phyloP scores from a whole-genome alignment of 306 rosid species.

The Phaseolus lunatus region DNA sequence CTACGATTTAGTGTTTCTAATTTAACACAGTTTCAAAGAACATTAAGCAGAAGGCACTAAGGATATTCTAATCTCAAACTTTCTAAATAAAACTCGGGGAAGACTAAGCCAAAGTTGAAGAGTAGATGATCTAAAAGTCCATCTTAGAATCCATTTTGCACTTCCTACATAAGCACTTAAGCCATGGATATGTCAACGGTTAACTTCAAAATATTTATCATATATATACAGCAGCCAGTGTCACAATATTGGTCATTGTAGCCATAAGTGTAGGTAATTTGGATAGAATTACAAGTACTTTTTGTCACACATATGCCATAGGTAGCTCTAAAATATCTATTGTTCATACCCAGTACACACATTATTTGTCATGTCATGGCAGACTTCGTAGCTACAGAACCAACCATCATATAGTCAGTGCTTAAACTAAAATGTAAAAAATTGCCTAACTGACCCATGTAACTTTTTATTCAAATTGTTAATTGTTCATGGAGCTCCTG shows the following conservation, averaged over 20 bases:
- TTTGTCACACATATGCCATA: background rate
- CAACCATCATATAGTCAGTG: background rate
- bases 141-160: slow-evolving; percentile 9
- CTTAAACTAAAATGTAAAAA: background rate
- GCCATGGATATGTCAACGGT: slow-evolving; percentile 18
- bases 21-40: background rate
- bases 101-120: background rate
- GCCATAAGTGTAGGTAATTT: background rate
- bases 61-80: background rate
- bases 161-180: background rate
- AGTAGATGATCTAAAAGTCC: background rate
- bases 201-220: background rate
- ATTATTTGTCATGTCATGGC: background rate
- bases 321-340: background rate
- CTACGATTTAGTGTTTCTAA: background rate
- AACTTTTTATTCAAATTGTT: slow-evolving; percentile 10
- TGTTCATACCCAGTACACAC: background rate
- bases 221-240: background rate
- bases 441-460: slow-evolving; percentile 16
- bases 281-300: background rate
- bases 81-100: background rate
- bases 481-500: slow-evolving; percentile 23
- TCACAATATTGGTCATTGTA: background rate
- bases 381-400: background rate
- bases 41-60: background rate